Conservation (phyloP, 257 asterid species). For the Jasminum sambac region DNA sequence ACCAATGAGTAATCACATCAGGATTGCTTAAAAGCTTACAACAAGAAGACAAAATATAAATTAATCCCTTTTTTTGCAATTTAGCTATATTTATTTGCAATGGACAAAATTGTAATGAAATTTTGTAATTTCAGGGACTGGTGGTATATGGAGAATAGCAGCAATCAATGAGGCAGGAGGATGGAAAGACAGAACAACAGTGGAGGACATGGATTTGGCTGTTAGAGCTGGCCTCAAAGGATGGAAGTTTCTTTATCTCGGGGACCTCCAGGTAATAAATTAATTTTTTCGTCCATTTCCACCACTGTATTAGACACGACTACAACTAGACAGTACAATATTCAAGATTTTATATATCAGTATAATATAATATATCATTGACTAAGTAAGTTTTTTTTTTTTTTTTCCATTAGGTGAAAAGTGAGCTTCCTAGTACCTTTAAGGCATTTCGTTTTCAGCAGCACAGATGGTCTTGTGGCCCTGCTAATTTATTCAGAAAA, state of each 20-base stretch:
- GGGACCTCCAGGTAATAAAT: constrained; percentile 70
- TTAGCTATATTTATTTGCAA: neutral
- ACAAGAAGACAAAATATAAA: neutral
- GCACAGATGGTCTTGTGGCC: constrained; percentile 98
- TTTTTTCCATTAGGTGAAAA: constrained; percentile 69
- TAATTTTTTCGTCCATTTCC: neutral
- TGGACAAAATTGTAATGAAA: neutral
- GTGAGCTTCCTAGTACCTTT: constrained; percentile 95
- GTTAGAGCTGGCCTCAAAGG: constrained; percentile 94
- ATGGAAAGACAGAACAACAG: constrained; percentile 94
- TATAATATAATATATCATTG: neutral
- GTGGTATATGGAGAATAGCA: constrained; percentile 93
- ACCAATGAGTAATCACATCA: neutral
- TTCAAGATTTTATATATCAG: neutral
- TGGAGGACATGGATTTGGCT: constrained; percentile 98
- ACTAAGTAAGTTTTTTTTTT: neutral
- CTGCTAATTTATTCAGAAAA: constrained; percentile 89
- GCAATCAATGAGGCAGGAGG: constrained; percentile 97
- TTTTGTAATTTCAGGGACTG: constrained; percentile 54
- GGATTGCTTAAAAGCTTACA: neutral
- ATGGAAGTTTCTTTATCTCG: constrained; percentile 88
- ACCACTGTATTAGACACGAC: neutral
- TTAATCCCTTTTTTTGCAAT: neutral
- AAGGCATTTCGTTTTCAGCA: constrained; percentile 96
- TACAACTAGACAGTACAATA: neutral